Evolutionary conservation across 2,329 filamentous ascomycete species (phyloP).

Genomic region (Aspergillus awamori): DNA sequence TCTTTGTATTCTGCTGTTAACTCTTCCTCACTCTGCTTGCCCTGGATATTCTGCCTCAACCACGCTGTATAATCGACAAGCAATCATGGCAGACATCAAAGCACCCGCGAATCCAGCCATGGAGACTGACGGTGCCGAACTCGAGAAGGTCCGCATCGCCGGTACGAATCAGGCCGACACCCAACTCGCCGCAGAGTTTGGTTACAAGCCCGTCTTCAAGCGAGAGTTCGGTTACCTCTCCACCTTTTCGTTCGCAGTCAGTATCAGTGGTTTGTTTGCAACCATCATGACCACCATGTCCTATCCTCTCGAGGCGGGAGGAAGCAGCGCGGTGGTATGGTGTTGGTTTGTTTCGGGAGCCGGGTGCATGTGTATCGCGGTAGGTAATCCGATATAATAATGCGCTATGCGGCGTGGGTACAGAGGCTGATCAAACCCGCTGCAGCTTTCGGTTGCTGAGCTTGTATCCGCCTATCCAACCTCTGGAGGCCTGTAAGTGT

Average conservation of each 20-base stretch:
- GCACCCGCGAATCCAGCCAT: neutral
- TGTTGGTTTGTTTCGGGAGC: constrained; percentile 5
- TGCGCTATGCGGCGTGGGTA: neutral
- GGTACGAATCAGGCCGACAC: neutral
- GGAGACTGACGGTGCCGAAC: neutral
- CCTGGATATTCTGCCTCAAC: neutral
- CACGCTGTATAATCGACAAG: neutral
- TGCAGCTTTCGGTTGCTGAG: constrained; percentile 8
- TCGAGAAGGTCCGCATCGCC: neutral
- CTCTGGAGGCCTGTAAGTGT: constrained; percentile 2
- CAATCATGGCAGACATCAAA: constrained; percentile 2
- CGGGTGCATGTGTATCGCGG: constrained; percentile 9
- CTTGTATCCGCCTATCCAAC: constrained; percentile 3
- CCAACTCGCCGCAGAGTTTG: constrained; percentile 4
- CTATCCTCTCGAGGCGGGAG: constrained; percentile 6
- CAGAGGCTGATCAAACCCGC: neutral
- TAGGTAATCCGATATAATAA: neutral
- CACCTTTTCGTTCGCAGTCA: constrained; percentile 10
- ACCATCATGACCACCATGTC: constrained; percentile 9
- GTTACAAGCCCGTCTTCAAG: constrained; percentile 9
- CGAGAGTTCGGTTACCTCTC: constrained; percentile 7
- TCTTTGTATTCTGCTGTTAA: no score
- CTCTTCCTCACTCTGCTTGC: neutral
- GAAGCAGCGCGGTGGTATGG: constrained; percentile 9
- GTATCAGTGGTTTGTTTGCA: constrained; percentile 4